Percentiles rank a stretch among this genome's conserved stretches.
Conservation (phyloP, 208 protist species). For the Naegleria lovaniensis region DNA sequence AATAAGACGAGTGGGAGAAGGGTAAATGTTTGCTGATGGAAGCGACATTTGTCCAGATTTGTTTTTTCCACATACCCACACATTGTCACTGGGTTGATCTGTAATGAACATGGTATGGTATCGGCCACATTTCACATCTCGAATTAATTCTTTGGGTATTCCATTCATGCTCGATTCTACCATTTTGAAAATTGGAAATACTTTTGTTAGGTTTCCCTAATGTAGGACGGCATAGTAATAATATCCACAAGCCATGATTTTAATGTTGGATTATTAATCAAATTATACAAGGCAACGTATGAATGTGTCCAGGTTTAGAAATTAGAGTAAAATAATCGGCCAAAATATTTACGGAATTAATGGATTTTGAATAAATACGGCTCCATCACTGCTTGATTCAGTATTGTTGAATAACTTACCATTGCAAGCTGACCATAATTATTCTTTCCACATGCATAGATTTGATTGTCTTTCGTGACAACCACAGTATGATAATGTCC, state of each 20-base stretch:
- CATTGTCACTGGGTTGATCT: not conserved
- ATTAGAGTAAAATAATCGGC: too few relatives aligned
- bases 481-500: not conserved
- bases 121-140: not conserved
- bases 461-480: not conserved
- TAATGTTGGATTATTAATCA: too few relatives aligned
- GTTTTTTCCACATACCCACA: conserved; percentile 1
- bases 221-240: not conserved
- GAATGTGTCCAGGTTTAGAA: too few relatives aligned
- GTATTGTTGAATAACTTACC: not conserved
- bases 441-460: not conserved
- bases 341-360: too few relatives aligned
- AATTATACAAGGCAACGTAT: too few relatives aligned
- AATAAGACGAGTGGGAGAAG: not conserved
- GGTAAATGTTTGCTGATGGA: not conserved
- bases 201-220: not conserved
- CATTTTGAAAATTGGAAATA: not conserved
- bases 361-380: too few relatives aligned
- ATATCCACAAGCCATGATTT: not conserved
- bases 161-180: not conserved
- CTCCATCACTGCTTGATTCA: too few relatives aligned
- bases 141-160: not conserved
- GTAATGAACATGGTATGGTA: not conserved
- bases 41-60: not conserved
- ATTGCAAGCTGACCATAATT: not conserved